Conservation (phyloP, 2,329 filamentous ascomycete genomes). For the Didymella segeticola region DNA sequence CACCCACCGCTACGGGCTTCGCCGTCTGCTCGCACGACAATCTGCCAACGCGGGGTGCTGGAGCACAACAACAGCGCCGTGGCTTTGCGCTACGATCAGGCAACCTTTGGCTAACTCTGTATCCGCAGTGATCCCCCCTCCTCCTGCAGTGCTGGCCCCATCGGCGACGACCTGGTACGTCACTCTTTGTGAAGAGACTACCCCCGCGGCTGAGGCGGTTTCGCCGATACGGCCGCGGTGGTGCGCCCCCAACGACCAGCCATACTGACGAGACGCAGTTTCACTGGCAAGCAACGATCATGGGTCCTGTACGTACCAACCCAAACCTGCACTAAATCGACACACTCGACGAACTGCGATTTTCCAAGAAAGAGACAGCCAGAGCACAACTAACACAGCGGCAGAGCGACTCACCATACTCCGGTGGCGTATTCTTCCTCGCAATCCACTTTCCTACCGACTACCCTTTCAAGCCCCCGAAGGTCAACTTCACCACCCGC, state of each 20-base stretch:
- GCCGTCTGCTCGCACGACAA: constrained; percentile 49
- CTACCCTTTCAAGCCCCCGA: constrained; percentile 99
- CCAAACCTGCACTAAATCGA: neutral
- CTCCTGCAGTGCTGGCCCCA: constrained; percentile 95
- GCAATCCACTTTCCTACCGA: constrained; percentile 99
- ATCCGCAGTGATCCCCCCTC: constrained; percentile 87
- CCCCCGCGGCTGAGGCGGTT: constrained; percentile 41
- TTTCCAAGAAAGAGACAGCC: neutral
- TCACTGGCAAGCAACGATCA: constrained; percentile 99
- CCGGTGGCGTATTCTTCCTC: constrained; percentile 98
- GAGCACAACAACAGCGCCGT: constrained; percentile 22
- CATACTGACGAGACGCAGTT: constrained; percentile 67
- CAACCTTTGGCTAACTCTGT: constrained; percentile 42
- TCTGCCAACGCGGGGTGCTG: constrained; percentile 42
- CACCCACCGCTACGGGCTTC: constrained; percentile 9
- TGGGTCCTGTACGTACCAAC: constrained; percentile 85
- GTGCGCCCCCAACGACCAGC: constrained; percentile 21
- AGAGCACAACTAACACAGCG: constrained; percentile 39
- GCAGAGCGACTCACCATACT: constrained; percentile 94
- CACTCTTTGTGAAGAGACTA: constrained; percentile 29
- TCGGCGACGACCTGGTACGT: constrained; percentile 97
- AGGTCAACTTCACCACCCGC: constrained; percentile 99
- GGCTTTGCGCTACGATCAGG: constrained; percentile 14
- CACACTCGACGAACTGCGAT: constrained; percentile 16
- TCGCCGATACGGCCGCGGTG: constrained; percentile 22